phyloP scores from a whole-genome alignment of 2,329 filamentous ascomycete species.

The Claviceps spartinae region DNA sequence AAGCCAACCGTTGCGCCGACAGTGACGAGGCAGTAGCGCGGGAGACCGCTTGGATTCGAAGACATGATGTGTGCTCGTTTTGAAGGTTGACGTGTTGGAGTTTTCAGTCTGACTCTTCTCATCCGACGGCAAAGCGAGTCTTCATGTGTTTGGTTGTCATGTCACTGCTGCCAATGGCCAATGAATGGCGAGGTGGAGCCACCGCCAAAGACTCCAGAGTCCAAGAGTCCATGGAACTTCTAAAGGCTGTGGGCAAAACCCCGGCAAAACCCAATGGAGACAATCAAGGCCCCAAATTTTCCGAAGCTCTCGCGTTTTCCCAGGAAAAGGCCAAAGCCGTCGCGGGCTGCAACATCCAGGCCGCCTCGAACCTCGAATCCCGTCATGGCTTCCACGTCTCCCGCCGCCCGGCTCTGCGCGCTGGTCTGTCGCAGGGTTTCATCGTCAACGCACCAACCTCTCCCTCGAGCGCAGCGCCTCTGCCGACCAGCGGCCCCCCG shows the following conservation, averaged over 20 bases:
- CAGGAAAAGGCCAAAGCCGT: not conserved
- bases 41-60: not conserved
- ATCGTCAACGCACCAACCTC: slow-evolving; percentile 10
- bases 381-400: slow-evolving; percentile 25
- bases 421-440: slow-evolving; percentile 19
- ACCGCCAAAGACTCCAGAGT: too few relatives aligned
- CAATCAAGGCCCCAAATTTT: slow-evolving; percentile 14
- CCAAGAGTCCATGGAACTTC: too few relatives aligned
- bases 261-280: not conserved
- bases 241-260: not conserved
- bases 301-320: slow-evolving; percentile 16
- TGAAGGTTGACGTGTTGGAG: too few relatives aligned
- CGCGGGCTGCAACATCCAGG: not conserved
- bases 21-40: slow-evolving; percentile 61
- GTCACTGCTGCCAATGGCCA: too few relatives aligned
- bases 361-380: not conserved
- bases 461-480: slow-evolving; percentile 13
- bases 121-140: too few relatives aligned
- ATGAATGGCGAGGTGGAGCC: too few relatives aligned
- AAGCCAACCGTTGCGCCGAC: slow-evolving; percentile 88
- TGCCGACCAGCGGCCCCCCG: slow-evolving; percentile 14
- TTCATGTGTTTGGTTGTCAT: too few relatives aligned
- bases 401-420: slow-evolving; percentile 23
- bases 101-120: not conserved
- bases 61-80: slow-evolving; percentile 2